Percentiles rank a stretch among this genome's conserved stretches.
phyloP scores from a whole-genome alignment of 805 yeast genomes.

The Candida alai region DNA sequence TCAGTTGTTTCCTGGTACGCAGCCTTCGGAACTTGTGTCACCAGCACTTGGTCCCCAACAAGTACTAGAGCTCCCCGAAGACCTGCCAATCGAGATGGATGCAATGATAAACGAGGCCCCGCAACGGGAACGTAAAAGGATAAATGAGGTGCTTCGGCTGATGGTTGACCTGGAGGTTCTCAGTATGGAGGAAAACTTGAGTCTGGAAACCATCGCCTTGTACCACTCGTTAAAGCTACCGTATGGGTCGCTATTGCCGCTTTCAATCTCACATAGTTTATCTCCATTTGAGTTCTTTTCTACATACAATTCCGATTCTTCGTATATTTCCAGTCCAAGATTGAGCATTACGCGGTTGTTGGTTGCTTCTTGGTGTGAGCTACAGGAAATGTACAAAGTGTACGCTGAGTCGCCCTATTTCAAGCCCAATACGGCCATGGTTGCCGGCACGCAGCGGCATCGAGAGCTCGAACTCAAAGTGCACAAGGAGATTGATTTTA shows the following conservation, averaged over 20 bases:
- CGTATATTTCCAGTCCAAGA: constrained; percentile 28
- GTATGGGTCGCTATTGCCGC: constrained; percentile 4
- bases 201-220: too few relatives aligned
- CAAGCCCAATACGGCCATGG: constrained; percentile 37
- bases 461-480: constrained; percentile 40
- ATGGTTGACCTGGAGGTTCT: too few relatives aligned
- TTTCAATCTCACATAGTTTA: not conserved
- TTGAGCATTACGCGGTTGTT: constrained; percentile 59
- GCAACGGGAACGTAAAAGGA: too few relatives aligned
- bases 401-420: constrained; percentile 39
- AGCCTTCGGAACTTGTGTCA: too few relatives aligned
- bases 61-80: too few relatives aligned
- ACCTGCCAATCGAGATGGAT: too few relatives aligned
- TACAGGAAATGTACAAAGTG: constrained; percentile 49
- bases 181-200: too few relatives aligned
- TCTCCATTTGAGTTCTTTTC: constrained; percentile 27
- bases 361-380: constrained; percentile 67
- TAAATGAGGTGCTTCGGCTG: too few relatives aligned
- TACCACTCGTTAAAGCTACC: too few relatives aligned
- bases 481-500: constrained; percentile 35
- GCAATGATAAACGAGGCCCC: too few relatives aligned
- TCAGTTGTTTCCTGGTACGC: too few relatives aligned
- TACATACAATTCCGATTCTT: constrained; percentile 18
- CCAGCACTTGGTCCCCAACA: too few relatives aligned
- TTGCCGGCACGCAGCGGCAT: constrained; percentile 48